Conservation (phyloP, 768 basidiomycete species). For the Tulasnella sp. region DNA sequence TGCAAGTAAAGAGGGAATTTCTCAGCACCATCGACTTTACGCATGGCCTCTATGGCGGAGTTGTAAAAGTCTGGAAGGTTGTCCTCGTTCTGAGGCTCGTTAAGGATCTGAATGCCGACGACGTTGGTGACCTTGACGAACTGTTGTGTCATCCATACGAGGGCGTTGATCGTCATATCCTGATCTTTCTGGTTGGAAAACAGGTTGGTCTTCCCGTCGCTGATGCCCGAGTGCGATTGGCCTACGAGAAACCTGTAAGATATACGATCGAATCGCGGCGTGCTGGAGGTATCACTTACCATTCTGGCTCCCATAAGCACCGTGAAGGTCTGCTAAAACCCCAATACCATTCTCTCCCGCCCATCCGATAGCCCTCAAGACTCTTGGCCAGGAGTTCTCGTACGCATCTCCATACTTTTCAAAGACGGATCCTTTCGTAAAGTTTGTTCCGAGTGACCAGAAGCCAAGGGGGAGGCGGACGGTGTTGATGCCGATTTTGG, state of each 20-base stretch:
- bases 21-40: slow-evolving; percentile 45
- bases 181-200: slow-evolving; percentile 36
- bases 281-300: slow-evolving; percentile 32
- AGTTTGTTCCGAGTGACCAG: slow-evolving; percentile 81
- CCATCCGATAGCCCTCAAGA: slow-evolving; percentile 50
- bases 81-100: slow-evolving; percentile 58
- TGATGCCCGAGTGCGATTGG: slow-evolving; percentile 41
- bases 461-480: slow-evolving; percentile 83
- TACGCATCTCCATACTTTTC: slow-evolving; percentile 52
- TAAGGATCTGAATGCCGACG: slow-evolving; percentile 62
- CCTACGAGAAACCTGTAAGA: slow-evolving; percentile 28
- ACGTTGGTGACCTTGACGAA: slow-evolving; percentile 54
- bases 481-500: slow-evolving; percentile 60
- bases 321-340: slow-evolving; percentile 47
- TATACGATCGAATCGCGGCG: slow-evolving; percentile 33
- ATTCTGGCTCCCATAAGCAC: slow-evolving; percentile 43
- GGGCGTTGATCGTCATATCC: slow-evolving; percentile 30
- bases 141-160: slow-evolving; percentile 37
- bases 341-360: slow-evolving; percentile 44
- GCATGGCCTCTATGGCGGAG: slow-evolving; percentile 54
- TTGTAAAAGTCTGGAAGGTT: slow-evolving; percentile 55
- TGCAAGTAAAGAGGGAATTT: slow-evolving; percentile 67
- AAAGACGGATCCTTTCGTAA: slow-evolving; percentile 40
- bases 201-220: slow-evolving; percentile 34
- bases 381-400: slow-evolving; percentile 51